Evolutionary conservation across 73 alveolate species (phyloP).

Genomic region (Tetrahymena malaccensis): DNA sequence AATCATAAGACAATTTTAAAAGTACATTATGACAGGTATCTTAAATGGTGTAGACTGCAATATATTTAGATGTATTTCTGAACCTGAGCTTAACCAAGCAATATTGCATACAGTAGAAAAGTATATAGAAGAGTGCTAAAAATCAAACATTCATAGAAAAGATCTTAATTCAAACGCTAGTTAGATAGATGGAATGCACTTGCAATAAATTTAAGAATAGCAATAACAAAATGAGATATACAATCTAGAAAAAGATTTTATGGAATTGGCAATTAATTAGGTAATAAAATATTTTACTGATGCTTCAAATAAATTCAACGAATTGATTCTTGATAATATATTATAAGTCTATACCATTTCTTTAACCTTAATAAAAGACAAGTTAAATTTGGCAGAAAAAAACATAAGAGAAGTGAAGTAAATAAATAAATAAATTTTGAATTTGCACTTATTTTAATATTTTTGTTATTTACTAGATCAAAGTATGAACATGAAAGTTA

Average conservation of each 20-base stretch:
- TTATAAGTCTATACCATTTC: neutral
- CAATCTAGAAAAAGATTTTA: neutral
- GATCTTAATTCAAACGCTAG: neutral
- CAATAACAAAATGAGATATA: neutral
- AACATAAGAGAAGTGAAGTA: neutral
- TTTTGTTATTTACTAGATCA: neutral
- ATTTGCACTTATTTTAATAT: neutral
- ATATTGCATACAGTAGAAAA: neutral
- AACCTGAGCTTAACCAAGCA: neutral
- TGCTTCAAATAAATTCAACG: neutral
- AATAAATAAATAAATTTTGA: too few species aligned
- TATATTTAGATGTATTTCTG: neutral
- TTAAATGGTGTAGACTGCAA: neutral
- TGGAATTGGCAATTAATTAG: neutral
- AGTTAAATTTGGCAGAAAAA: neutral
- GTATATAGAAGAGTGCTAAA: neutral
- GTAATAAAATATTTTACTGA: neutral
- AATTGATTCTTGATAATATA: neutral
- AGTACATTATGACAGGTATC: neutral
- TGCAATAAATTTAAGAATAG: neutral
- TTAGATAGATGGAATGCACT: neutral
- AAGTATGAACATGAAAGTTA: neutral
- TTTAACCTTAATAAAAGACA: neutral
- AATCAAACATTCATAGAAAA: neutral
- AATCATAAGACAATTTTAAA: neutral